Evolutionary conservation across 2,329 filamentous ascomycete species (phyloP).

Genomic region (Penicillium sp.): DNA sequence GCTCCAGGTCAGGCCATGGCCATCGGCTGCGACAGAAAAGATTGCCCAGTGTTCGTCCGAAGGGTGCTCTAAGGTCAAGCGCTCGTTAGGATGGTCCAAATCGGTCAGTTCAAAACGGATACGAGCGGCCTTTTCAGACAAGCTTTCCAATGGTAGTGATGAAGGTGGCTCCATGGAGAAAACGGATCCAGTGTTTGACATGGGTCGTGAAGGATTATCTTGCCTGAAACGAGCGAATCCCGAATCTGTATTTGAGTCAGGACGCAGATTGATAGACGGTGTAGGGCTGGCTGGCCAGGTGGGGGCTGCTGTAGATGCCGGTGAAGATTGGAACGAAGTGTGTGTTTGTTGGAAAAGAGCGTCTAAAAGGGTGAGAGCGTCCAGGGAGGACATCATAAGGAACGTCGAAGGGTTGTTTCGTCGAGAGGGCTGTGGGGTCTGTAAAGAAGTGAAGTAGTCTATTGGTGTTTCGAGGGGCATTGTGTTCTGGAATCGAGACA

Average conservation of each 20-base stretch:
- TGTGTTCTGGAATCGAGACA: conserved; percentile 29
- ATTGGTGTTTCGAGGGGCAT: conserved; percentile 3
- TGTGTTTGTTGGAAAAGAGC: conserved; percentile 68
- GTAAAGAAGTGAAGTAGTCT: conserved; percentile 1
- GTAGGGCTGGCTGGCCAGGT: conserved; percentile 22
- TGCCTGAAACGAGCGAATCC: conserved; percentile 35
- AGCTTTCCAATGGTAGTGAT: conserved; percentile 25
- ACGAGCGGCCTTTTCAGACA: conserved; percentile 38
- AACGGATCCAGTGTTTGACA: conserved; percentile 28
- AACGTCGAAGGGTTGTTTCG: conserved; percentile 55
- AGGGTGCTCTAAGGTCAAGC: conserved; percentile 68
- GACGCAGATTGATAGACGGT: conserved; percentile 17
- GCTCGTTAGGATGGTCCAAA: conserved; percentile 37
- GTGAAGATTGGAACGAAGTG: conserved; percentile 29
- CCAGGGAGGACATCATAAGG: conserved; percentile 75
- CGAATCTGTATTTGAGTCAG: conserved; percentile 30
- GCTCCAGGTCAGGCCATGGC: conserved; percentile 71
- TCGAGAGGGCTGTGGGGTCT: conserved; percentile 54
- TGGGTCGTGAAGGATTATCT: conserved; percentile 26
- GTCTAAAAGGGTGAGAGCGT: conserved; percentile 78
- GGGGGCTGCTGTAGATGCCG: conserved; percentile 28
- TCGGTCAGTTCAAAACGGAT: conserved; percentile 46
- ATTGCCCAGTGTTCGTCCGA: conserved; percentile 83
- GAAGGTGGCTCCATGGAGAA: conserved; percentile 35
- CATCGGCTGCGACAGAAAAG: conserved; percentile 74